Percentiles rank a stretch among this genome's conserved stretches.
Conservation (phyloP, 2,329 filamentous ascomycete species). For the Botrytis hyacinthi region DNA sequence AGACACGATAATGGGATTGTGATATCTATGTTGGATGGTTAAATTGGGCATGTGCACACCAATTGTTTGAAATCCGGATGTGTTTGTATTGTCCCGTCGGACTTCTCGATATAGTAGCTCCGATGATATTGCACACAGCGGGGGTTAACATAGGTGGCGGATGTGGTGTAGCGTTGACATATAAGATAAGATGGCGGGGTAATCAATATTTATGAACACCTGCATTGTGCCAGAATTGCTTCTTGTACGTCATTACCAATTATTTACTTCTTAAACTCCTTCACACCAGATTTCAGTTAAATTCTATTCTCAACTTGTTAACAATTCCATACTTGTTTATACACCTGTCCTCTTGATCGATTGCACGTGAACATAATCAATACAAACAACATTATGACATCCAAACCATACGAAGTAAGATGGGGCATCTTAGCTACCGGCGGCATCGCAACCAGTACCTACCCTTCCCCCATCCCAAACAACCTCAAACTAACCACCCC, state of each 20-base stretch:
- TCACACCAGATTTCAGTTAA: background rate
- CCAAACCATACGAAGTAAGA: conserved; percentile 33
- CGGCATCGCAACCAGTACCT: conserved; percentile 39
- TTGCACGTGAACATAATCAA: background rate
- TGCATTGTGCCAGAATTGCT: background rate
- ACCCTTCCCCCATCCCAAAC: background rate
- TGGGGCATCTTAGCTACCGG: conserved; percentile 42
- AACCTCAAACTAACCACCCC: conserved; percentile 18
- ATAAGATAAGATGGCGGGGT: conserved; percentile 5
- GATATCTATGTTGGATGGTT: background rate
- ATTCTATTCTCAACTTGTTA: background rate
- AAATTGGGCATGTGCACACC: background rate
- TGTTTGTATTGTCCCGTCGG: background rate
- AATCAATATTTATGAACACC: background rate
- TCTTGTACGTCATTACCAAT: conserved; percentile 4
- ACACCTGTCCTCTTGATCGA: background rate
- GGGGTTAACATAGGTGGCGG: background rate
- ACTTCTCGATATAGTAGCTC: background rate
- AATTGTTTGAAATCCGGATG: background rate
- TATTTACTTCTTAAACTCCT: background rate
- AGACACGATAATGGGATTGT: background rate
- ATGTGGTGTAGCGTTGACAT: background rate
- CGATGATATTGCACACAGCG: background rate
- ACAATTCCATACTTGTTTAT: background rate
- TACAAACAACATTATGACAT: conserved; percentile 28